These are phyloP conservation scores for Populus ilicifolia DNA, from an alignment of 345 rosid species.

Conservation along the genomic window DNA sequence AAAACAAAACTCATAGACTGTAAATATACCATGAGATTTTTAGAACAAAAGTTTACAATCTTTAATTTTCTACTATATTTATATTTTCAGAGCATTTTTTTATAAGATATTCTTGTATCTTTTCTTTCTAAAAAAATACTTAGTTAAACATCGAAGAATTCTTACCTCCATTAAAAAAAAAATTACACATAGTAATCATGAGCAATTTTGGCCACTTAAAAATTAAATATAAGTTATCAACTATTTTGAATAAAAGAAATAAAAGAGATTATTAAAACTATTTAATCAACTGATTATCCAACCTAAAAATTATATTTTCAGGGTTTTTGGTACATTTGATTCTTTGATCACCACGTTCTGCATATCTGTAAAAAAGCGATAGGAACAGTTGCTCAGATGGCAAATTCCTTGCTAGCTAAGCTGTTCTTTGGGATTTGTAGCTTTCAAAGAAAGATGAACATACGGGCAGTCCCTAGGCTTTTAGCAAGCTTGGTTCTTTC, in stretches of 20 bases:
- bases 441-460: constrained; percentile 13
- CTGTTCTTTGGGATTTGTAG: not conserved
- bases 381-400: not conserved
- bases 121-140: too few species aligned
- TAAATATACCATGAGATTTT: too few species aligned
- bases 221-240: too few species aligned
- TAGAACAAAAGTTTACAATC: too few species aligned
- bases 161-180: too few species aligned
- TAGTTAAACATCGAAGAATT: too few species aligned
- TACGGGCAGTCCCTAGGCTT: constrained; percentile 53
- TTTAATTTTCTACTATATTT: too few species aligned
- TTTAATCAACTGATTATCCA: too few species aligned
- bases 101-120: too few species aligned
- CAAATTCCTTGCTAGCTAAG: not conserved
- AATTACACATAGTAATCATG: fast-evolving
- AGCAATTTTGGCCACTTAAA: fast-evolving
- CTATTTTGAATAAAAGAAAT: fast-evolving
- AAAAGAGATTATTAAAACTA: too few species aligned
- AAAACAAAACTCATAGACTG: fast-evolving
- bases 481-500: constrained; percentile 48
- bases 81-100: too few species aligned
- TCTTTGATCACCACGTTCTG: constrained; percentile 47
- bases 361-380: constrained; percentile 32
- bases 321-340: constrained; percentile 1
- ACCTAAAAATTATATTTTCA: too few species aligned